Evolutionary conservation across 192 early-diverging fungal species (phyloP), one percentile per base, ranked within the genome.

Genomic region (Podila clonocystis): DNA sequence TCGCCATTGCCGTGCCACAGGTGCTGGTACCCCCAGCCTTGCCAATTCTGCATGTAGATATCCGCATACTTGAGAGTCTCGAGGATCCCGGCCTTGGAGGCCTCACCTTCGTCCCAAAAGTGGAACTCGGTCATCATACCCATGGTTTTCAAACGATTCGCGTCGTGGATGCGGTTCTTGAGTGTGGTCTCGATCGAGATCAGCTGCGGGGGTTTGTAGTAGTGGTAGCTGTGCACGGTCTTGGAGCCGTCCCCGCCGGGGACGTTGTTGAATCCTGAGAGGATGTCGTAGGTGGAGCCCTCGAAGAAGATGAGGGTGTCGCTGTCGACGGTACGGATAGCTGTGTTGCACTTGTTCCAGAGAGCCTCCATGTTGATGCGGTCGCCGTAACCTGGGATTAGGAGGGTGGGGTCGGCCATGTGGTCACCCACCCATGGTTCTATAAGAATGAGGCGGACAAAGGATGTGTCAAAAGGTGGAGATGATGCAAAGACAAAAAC

Each of bases 351-450:
- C 48, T 67, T 73, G 68, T 87, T 84, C 85, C 88, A 86, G 26
- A 91, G 78, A 3, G 82, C 74, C 55, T 89, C 84, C 70, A 91
- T 79, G 13, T 78, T 89, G 4, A 67, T 65, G 36, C 22, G 55
- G n/a, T 79, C 82, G 7, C 86, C 89, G 3, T 74, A 62, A 0
- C 83, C 82, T 9, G 91, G 88, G 15, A 82, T 55, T 13, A 87
- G 68, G n/a, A 89, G 73, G 2, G 70, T 63, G 5, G 84, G 86
- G 59, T 90, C 74, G 2, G 73, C 65, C 73, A 82, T 79, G 26
- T 70, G 67, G 70, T 85, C 84, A 33, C 85, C 85, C 1, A 83
- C 82, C 86, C 87, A 91, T 33, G 91, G 89, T 58, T 91, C 91
- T 45, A 45, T 33, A 1, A 13, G 24, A 5, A 5, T 7, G 1